Evolutionary conservation across 2,329 filamentous ascomycete genomes (phyloP), one percentile per base, ranked within the genome.

Genomic region (Sclerotinia glacialis): DNA sequence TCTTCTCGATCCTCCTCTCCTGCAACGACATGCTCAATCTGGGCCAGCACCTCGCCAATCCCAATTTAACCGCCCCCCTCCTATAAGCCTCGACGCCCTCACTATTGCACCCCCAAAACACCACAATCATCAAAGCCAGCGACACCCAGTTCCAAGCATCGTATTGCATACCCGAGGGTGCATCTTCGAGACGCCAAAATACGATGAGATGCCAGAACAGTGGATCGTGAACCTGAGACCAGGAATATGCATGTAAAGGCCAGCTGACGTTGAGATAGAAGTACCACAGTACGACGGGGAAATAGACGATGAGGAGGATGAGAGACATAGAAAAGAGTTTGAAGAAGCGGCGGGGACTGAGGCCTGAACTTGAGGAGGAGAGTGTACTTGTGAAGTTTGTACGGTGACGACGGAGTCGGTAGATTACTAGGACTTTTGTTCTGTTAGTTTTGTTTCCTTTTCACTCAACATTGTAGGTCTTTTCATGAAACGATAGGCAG

Each of bases 101-200:
- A 34, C 78, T 79, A 40, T 87, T 88, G 21, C 86, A 82, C 11
- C 88, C 88, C 70, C 89, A 89, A 72, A 88, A 84, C n/a, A 83
- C 63, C 73, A 90, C 90, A 16, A 86, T 76, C 34, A 86, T 67
- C 67, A 84, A 81, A 0, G 83, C 85, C 4, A 81, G 78, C 0
- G 73, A 80, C 12, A 89, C 77, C 56, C 83, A 81, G 26, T 84
- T 79, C 85, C 85, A 90, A 40, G 83, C 81, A 72, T 88, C 84
- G 67, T 83, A 83, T 60, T 75, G 73, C n/a, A 58, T 55, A 2
- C 49, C 84, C 77, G 2, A 69, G 12, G 46, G 83, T 81, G 50
- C 58, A 37, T 72, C 77, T 47, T 37, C 67, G 2, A 28, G 80
- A 78, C 2, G 79, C 78, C 2, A 83, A 67, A 81, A 82, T 37